phyloP scores from a whole-genome alignment of 441 rosid species.

The Erodium chrysanthum region DNA sequence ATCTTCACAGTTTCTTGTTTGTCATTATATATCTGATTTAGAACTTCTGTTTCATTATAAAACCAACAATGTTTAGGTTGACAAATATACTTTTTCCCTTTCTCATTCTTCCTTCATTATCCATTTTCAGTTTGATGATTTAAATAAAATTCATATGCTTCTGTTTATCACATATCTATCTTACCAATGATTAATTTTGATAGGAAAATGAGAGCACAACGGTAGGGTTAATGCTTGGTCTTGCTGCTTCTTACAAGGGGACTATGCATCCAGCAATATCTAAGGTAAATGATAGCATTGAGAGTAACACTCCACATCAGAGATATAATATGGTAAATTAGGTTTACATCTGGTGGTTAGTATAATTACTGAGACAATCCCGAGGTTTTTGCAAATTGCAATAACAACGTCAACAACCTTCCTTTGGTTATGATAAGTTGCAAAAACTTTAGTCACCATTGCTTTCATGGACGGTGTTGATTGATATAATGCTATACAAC shows the following conservation, averaged over 20 bases:
- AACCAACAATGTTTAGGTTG: background rate
- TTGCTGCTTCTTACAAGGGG: conserved; percentile 89
- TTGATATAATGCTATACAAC: background rate
- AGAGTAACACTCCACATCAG: too few species aligned
- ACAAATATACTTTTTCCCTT: background rate
- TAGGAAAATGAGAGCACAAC: conserved; percentile 95
- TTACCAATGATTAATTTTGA: conserved; percentile 15
- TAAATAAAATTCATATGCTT: background rate
- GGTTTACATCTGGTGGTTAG: background rate
- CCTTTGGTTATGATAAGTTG: background rate
- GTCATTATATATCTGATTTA: conserved; percentile 2
- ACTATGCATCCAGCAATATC: conserved; percentile 92
- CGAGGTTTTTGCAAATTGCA: background rate
- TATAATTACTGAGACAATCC: background rate
- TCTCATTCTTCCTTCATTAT: background rate
- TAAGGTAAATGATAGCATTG: conserved; percentile 40
- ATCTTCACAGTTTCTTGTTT: conserved; percentile 9
- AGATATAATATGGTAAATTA: background rate
- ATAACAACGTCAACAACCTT: background rate
- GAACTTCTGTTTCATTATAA: background rate
- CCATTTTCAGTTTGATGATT: background rate
- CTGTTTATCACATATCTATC: conserved; percentile 5
- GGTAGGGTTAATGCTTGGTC: conserved; percentile 92
- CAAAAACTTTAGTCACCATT: background rate
- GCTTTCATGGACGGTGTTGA: background rate